Percentiles rank a stretch among this genome's conserved stretches.
Evolutionary conservation across 176 grass and related monocot species (phyloP).

Genomic region (Pontederia crassipes): DNA sequence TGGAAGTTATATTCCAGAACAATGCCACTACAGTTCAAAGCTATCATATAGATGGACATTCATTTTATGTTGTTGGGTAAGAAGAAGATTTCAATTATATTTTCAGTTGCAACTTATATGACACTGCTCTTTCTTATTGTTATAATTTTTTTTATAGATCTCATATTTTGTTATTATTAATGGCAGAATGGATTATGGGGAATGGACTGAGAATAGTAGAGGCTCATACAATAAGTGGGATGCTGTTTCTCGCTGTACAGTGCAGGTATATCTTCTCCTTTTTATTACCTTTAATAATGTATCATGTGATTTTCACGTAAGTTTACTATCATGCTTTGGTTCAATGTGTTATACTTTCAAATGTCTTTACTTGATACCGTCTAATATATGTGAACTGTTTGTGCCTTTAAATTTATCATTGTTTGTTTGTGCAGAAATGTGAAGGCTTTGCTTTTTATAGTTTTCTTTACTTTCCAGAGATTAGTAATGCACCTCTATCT

Average conservation of each 20-base stretch:
- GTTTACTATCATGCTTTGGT: not conserved
- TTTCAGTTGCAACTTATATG: not conserved
- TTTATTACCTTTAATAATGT: not conserved
- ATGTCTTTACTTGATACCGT: no score
- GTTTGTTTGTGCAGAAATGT: no score
- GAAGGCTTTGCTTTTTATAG: no score
- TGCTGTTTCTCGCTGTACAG: slow-evolving; percentile 73
- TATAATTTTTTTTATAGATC: no score
- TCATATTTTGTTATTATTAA: slow-evolving; percentile 6
- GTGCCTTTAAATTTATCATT: no score
- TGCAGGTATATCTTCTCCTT: slow-evolving; percentile 41
- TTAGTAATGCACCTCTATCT: no score
- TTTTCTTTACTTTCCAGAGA: no score
- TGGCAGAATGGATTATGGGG: slow-evolving; percentile 86
- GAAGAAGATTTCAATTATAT: not conserved
- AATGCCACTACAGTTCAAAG: slow-evolving; percentile 77
- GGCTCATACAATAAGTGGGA: slow-evolving; percentile 93
- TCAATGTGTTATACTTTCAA: no score
- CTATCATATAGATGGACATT: slow-evolving; percentile 83
- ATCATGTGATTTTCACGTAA: not conserved
- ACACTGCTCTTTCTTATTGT: not conserved
- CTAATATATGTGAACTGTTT: no score
- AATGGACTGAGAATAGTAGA: slow-evolving; percentile 79
- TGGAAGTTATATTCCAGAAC: slow-evolving; percentile 96
- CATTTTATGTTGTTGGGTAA: slow-evolving; percentile 86